A percentile compares a stretch with the other conserved stretches of the same genome.
Conservation (phyloP, 345 rosid species). For the Euphorbia peplus region DNA sequence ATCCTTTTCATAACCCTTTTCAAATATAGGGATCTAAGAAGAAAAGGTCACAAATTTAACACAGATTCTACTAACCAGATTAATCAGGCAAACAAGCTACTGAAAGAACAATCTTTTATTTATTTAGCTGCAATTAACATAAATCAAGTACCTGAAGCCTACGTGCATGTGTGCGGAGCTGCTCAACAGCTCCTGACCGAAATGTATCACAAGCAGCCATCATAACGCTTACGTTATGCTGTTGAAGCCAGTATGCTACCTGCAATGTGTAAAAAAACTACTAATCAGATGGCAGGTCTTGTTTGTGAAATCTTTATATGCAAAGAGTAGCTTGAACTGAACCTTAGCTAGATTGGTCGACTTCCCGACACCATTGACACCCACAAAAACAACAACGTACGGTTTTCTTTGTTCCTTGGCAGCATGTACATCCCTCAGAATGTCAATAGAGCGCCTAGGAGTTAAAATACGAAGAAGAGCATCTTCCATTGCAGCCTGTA, state of each 20-base stretch:
- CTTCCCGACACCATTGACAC: constrained; percentile 98
- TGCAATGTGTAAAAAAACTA: constrained; percentile 23
- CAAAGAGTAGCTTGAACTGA: constrained; percentile 7
- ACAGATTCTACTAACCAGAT: not conserved
- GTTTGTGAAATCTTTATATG: not conserved
- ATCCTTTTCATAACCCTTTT: constrained; percentile 98
- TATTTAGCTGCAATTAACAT: not conserved
- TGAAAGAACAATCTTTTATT: not conserved
- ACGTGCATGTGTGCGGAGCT: constrained; percentile 93
- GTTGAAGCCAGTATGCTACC: constrained; percentile 98
- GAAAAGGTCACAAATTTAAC: constrained; percentile 5
- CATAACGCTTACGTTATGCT: constrained; percentile 88
- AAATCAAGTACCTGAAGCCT: constrained; percentile 69
- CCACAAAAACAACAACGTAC: constrained; percentile 95
- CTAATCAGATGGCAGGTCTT: constrained; percentile 8
- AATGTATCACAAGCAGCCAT: constrained; percentile 99
- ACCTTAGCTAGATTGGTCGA: constrained; percentile 96
- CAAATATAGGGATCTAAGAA: constrained; percentile 83
- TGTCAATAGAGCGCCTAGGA: constrained; percentile 96
- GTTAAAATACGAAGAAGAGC: constrained; percentile 95
- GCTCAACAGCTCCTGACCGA: constrained; percentile 99
- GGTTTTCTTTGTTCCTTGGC: constrained; percentile 89
- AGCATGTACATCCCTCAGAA: constrained; percentile 87
- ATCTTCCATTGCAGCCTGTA: constrained; percentile 94
- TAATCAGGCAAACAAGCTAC: not conserved